Percentiles rank a stretch among this genome's conserved stretches.
These are phyloP conservation scores for Dactylonectria macrodidyma DNA, from an alignment of 2,329 filamentous ascomycete genomes.

Conservation along the genomic window DNA sequence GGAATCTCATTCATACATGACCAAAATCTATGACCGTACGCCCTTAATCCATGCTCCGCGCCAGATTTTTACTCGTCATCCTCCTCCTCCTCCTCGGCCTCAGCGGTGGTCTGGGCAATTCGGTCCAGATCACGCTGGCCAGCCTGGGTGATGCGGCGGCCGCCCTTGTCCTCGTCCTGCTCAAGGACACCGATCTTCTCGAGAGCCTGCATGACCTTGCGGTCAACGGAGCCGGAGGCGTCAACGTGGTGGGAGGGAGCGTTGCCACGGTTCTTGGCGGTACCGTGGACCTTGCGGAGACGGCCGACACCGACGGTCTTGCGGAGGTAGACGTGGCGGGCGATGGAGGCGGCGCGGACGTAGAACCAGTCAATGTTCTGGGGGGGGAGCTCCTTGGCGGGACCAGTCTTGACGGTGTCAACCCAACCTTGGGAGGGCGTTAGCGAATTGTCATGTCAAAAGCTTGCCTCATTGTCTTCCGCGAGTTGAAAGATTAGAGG, in stretches of 20 bases:
- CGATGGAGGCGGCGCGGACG: conserved; percentile 91
- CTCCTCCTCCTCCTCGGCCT: conserved; percentile 78
- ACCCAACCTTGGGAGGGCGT: conserved; percentile 82
- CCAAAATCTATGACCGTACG: conserved; percentile 59
- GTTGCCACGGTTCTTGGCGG: conserved; percentile 96
- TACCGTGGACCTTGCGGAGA: conserved; percentile 96
- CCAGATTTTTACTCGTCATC: conserved; percentile 72
- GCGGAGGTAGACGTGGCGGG: conserved; percentile 98
- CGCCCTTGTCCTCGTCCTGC: conserved; percentile 98
- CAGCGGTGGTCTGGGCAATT: conserved; percentile 86
- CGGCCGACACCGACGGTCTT: conserved; percentile 99
- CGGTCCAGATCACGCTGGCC: conserved; percentile 99
- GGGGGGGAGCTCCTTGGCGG: conserved; percentile 96
- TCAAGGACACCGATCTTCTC: conserved; percentile 99
- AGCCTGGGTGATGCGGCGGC: conserved; percentile 96
- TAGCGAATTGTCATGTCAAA: conserved; percentile 17
- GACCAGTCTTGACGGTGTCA: conserved; percentile 98
- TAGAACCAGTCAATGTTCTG: conserved; percentile 99
- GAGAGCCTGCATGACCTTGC: conserved; percentile 96
- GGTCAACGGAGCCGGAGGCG: conserved; percentile 94
- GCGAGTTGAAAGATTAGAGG: neutral
- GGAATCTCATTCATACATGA: conserved; percentile 60
- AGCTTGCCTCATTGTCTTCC: neutral
- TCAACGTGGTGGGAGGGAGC: conserved; percentile 95
- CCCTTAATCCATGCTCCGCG: conserved; percentile 54